Base-by-base conservation (phyloP, 352 stramenopile genomes). In the Thalassiosira hispida region DNA sequence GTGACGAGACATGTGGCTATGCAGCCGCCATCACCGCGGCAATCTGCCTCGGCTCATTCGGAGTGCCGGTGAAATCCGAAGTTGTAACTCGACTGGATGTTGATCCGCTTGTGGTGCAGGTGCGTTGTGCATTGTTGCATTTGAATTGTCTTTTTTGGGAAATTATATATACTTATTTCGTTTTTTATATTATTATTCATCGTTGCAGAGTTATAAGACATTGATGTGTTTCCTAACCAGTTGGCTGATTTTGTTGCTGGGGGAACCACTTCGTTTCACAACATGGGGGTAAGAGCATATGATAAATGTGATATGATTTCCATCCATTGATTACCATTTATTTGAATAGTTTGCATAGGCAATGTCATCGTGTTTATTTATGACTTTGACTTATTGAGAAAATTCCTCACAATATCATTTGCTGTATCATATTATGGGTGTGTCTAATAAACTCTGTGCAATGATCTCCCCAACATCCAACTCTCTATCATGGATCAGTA, bases 71-170 rank as follows among this genome's bases (percentile, higher is more conserved):
- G 5, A 92, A 92, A 66, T 77, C 65, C 3, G 73, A 83, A 56
- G 70, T 77, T 7, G 76, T 73, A 2, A 25, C 35, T 18, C 59
- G 66, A 23, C 60, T 90, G 1, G 79, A 91, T 64, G 67, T 87
- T 9, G 80, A 92, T 64, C 83, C 83, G 1, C 72, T 92, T 12
- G 84, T 90, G 7, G 85, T 92, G 66, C 86, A 92, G 65, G 64
- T 78, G 31, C 31, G 44, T 76, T 59, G 11, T 64, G 12, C 22
- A 29, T 38, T 27, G 3, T 55, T 22, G 14, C 6, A 8, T 6
- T 12, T 66, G 35, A 16, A 29, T 46, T 11, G 42, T 38, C 25
- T 11, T 44, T 63, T 23, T n/a, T n/a, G n/a, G n/a, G n/a, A n/a
- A 46, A 31, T 22, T 46, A 46, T 51, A 20, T 46, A 73, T 73